These are phyloP conservation scores for Penicillium paradoxum DNA, from an alignment of 495 filamentous ascomycete species.

Conservation along the genomic window DNA sequence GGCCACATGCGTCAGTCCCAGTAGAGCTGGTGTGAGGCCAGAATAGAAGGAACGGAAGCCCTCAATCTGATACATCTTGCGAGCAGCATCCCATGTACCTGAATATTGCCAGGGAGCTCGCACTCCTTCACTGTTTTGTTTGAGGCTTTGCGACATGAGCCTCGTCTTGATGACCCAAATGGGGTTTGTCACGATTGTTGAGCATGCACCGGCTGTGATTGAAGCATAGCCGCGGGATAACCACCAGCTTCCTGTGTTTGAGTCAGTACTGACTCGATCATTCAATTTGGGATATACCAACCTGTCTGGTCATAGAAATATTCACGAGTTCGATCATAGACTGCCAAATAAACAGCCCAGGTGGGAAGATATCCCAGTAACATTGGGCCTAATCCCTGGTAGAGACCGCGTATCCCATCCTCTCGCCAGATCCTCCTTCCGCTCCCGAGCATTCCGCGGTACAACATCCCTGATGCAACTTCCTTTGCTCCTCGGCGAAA, in stretches of 20 bases:
- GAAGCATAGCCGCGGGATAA: slow-evolving; percentile 67
- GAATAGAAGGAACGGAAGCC: slow-evolving; percentile 92
- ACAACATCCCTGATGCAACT: slow-evolving; percentile 51
- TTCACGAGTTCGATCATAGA: slow-evolving; percentile 84
- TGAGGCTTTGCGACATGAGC: slow-evolving; percentile 80
- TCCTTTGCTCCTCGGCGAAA: slow-evolving; percentile 49
- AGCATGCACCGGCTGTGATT: slow-evolving; percentile 83
- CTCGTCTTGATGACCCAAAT: slow-evolving; percentile 99
- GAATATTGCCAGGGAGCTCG: slow-evolving; percentile 84
- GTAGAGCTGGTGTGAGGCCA: slow-evolving; percentile 82
- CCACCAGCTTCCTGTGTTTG: slow-evolving; percentile 50
- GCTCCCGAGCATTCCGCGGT: slow-evolving; percentile 82
- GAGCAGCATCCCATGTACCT: slow-evolving; percentile 79
- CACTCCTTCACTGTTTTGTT: slow-evolving; percentile 46
- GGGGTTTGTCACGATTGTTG: slow-evolving; percentile 93
- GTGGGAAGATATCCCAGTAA: slow-evolving; percentile 93
- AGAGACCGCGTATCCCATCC: slow-evolving; percentile 87
- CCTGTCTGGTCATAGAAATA: slow-evolving; percentile 62
- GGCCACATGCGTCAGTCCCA: slow-evolving; percentile 92
- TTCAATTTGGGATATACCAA: slow-evolving; percentile 35
- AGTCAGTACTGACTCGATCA: slow-evolving; percentile 8
- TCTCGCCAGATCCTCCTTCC: slow-evolving; percentile 77
- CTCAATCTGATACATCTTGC: slow-evolving; percentile 91
- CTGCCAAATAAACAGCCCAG: slow-evolving; percentile 95
- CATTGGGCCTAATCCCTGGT: slow-evolving; percentile 89